These are phyloP conservation scores for Hanseniaspora gamundiae DNA, from an alignment of 1,139 yeast species.

Conservation along the genomic window DNA sequence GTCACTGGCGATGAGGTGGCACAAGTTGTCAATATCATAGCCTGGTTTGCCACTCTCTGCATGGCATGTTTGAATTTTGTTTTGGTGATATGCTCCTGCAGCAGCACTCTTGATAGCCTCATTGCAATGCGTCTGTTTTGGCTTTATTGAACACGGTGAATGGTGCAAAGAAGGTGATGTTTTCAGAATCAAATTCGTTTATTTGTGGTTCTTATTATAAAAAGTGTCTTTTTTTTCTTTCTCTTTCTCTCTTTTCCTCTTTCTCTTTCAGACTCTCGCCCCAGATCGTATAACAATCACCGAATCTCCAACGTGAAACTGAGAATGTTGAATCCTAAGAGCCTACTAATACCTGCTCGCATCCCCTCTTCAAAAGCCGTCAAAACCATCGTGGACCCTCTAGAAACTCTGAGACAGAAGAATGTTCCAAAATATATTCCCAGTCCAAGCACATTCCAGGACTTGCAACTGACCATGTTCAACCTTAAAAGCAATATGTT, in stretches of 20 bases:
- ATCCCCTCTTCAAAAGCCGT: neutral
- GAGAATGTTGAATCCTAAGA: neutral
- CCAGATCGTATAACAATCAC: no score
- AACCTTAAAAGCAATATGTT: constrained; percentile 14
- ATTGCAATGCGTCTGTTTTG: neutral
- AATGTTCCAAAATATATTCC: constrained; percentile 1
- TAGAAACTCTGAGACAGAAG: neutral
- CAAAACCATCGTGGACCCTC: neutral
- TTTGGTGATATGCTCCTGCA: constrained; percentile 9
- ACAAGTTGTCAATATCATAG: constrained; percentile 29
- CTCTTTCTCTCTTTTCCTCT: no score
- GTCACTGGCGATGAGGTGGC: constrained; percentile 12
- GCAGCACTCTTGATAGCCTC: neutral
- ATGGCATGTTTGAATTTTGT: constrained; percentile 27
- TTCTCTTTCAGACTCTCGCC: no score
- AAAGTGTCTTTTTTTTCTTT: no score
- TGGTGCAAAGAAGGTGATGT: no score
- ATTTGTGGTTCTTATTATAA: no score
- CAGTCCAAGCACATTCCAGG: neutral
- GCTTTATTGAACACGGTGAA: no score
- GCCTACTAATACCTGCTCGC: neutral
- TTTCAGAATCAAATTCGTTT: no score
- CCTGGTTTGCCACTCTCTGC: constrained; percentile 30
- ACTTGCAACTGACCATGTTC: constrained; percentile 6
- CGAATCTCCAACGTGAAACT: no score